phyloP scores from a whole-genome alignment of 257 asterid genomes.

The Solanum rostratum region DNA sequence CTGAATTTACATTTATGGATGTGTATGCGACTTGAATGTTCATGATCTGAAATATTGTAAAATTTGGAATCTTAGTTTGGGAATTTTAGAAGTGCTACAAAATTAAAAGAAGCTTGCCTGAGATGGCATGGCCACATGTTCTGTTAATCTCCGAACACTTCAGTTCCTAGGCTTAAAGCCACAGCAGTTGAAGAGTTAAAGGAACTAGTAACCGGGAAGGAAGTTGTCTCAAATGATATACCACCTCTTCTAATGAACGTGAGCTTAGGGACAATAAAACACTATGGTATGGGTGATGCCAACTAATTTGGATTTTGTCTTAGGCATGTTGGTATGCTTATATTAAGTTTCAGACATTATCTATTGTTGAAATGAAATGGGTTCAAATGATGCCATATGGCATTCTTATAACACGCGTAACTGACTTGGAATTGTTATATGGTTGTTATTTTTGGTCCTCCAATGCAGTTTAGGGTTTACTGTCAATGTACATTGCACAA shows the following conservation, averaged over 20 bases:
- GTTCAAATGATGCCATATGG: not conserved
- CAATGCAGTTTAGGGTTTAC: not conserved
- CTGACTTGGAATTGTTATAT: not conserved
- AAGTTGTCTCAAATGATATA: not conserved
- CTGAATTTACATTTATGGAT: not conserved
- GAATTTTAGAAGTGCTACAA: not conserved
- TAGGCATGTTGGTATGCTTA: not conserved
- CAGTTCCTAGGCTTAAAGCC: not conserved
- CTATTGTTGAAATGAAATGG: not conserved
- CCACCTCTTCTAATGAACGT: not conserved
- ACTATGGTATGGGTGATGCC: not conserved
- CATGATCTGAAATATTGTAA: not conserved
- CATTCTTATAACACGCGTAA: not conserved
- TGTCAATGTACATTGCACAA: not conserved
- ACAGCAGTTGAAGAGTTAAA: not conserved
- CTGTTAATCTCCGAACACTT: not conserved
- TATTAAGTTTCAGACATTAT: not conserved
- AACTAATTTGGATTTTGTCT: not conserved
- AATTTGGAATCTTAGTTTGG: not conserved
- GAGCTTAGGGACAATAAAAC: not conserved
- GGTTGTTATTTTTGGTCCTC: not conserved
- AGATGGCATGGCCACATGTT: not conserved
- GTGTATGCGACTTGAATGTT: not conserved
- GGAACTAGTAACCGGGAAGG: not conserved
- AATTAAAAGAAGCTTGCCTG: not conserved